Base-by-base conservation (phyloP, 2,329 filamentous ascomycete genomes). In the Phyllosticta citrichinensis region DNA sequence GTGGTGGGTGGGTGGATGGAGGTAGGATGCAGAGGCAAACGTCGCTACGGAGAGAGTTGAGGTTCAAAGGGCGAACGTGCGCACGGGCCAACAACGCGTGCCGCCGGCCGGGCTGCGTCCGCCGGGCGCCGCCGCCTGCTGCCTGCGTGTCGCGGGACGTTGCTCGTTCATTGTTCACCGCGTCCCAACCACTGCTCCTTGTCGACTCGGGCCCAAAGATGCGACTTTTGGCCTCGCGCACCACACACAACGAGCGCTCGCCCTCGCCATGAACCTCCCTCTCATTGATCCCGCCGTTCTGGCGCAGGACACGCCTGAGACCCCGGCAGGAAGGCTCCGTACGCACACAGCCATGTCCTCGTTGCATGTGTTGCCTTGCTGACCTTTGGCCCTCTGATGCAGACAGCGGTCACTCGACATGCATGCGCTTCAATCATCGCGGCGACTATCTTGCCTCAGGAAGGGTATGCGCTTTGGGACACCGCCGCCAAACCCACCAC, bases 391-490 rank as follows among this genome's bases (percentile, higher is more conserved):
- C 58, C 20, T 20, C 25, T 25, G 24, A 20, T 27, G 4, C 61
- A 84, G 81, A 79, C 68, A 83, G 80, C 69, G 84, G 85, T 56
- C 83, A 86, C 74, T 82, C 84, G 56, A 84, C 84, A 40, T 85
- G 82, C 68, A 78, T 87, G 62, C 90, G 93, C 66, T 99, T 99
- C 81, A 97, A 93, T 71, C 89, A 91, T 71, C 89, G 87, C 71
- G 94, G 94, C 74, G 93, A 99, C 75, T 92, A 94, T 68, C 86
- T 99, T 65, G 94, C 94, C 53, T 96, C 92, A 30, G 94, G 94
- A 65, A 87, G 94, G 71, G 89, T 91, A 73, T 63, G 74, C 66
- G 53, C 55, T 53, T 55, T n/a, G 50, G 40, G 40, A 59, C 59
- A 60, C 60, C 47, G 52, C 56, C 56, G 25, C 53, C 33, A 62